Conservation (phyloP, 2,329 filamentous ascomycete species). For the Colletotrichum magnum region DNA sequence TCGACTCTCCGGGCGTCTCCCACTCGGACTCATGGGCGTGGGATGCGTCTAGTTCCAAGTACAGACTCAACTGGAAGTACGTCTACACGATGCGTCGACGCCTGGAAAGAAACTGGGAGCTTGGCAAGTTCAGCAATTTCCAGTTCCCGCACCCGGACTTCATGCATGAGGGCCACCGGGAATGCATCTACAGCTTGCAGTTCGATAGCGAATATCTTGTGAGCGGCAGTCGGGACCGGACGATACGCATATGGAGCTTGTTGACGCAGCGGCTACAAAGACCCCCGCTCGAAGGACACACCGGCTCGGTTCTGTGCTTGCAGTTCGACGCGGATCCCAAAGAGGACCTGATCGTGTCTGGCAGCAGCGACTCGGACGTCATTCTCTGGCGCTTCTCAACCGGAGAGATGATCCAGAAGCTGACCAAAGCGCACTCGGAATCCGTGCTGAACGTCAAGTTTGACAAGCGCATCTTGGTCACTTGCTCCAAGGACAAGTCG, state of each 20-base stretch:
- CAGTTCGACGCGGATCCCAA: slow-evolving; percentile 92
- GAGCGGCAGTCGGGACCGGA: slow-evolving; percentile 91
- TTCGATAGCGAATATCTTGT: slow-evolving; percentile 89
- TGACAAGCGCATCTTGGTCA: slow-evolving; percentile 91
- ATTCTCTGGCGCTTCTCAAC: slow-evolving; percentile 96
- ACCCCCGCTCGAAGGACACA: slow-evolving; percentile 82
- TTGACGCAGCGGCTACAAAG: slow-evolving; percentile 83
- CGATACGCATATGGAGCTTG: slow-evolving; percentile 91
- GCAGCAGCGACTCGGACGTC: slow-evolving; percentile 91
- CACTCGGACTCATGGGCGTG: slow-evolving; percentile 60
- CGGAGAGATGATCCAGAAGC: slow-evolving; percentile 82
- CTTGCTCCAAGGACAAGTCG: slow-evolving; percentile 96
- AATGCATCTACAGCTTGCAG: slow-evolving; percentile 96
- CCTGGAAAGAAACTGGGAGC: slow-evolving; percentile 92
- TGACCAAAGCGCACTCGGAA: slow-evolving; percentile 85
- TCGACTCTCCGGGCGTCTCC: slow-evolving; percentile 45
- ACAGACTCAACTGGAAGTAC: slow-evolving; percentile 91
- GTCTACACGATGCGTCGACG: slow-evolving; percentile 89
- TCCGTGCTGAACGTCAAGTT: slow-evolving; percentile 96
- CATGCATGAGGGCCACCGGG: slow-evolving; percentile 85
- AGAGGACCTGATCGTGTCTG: slow-evolving; percentile 94
- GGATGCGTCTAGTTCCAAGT: slow-evolving; percentile 61
- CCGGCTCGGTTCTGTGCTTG: slow-evolving; percentile 90
- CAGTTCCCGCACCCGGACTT: slow-evolving; percentile 89
- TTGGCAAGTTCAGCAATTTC: slow-evolving; percentile 86